These are phyloP conservation scores for Pichia sp. DNA, from an alignment of 1,139 yeast genomes.

Conservation along the genomic window DNA sequence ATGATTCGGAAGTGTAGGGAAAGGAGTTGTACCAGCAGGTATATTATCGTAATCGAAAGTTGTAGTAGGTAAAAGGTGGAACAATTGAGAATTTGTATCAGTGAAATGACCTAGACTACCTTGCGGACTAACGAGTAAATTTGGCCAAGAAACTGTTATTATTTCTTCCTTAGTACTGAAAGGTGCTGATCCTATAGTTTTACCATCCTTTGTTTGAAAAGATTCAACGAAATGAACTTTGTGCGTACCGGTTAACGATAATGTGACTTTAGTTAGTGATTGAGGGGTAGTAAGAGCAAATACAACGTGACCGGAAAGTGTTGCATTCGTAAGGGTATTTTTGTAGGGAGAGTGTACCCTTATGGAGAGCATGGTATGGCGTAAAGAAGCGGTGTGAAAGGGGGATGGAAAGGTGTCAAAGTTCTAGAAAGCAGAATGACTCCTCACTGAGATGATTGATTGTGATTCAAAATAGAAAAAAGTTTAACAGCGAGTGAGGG, in stretches of 20 bases:
- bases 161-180: slow-evolving; percentile 4
- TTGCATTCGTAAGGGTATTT: slow-evolving; percentile 35
- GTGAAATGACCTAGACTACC: slow-evolving; percentile 9
- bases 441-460: too few species aligned
- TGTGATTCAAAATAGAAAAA: too few species aligned
- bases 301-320: background rate
- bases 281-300: background rate
- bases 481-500: too few species aligned
- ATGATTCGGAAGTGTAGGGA: slow-evolving; percentile 19
- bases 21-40: slow-evolving; percentile 31
- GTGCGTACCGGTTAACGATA: slow-evolving; percentile 47
- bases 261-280: slow-evolving; percentile 37
- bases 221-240: slow-evolving; percentile 46
- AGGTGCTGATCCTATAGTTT: slow-evolving; percentile 6
- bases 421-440: too few species aligned
- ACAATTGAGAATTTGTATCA: background rate
- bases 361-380: slow-evolving; percentile 1
- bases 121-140: slow-evolving; percentile 7
- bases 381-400: background rate
- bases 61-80: background rate
- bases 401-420: background rate
- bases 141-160: slow-evolving; percentile 4
- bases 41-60: slow-evolving; percentile 4
- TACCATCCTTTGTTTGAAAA: slow-evolving; percentile 16
- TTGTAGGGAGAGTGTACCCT: slow-evolving; percentile 7